Percentiles rank a stretch among this genome's conserved stretches.
phyloP scores from a whole-genome alignment of 169 alveolate genomes.

The Plasmodium gonderi region DNA sequence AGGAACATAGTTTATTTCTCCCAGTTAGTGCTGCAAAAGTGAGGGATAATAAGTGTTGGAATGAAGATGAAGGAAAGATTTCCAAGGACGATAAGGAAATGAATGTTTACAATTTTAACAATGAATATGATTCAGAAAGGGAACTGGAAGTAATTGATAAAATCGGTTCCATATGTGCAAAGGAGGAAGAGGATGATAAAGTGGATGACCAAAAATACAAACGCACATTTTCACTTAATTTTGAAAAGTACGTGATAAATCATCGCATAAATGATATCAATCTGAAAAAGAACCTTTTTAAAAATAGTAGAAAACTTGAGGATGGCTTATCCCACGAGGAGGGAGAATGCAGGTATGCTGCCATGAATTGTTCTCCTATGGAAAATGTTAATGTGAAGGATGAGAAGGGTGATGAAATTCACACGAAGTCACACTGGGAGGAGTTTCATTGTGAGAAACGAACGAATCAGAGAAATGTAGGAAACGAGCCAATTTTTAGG shows the following conservation, averaged over 20 bases:
- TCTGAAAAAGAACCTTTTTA: background rate
- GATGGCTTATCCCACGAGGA: no score
- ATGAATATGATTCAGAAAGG: no score
- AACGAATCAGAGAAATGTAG: background rate
- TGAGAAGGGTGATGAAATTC: no score
- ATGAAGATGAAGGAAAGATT: background rate
- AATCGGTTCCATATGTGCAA: no score
- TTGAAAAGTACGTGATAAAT: slow-evolving; percentile 16
- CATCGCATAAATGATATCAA: slow-evolving; percentile 27
- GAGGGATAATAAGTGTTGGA: background rate
- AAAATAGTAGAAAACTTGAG: background rate
- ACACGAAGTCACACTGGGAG: background rate
- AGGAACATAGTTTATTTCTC: no score
- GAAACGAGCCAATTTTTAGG: background rate
- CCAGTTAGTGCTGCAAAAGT: background rate
- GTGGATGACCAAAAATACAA: background rate
- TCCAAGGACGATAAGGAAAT: background rate
- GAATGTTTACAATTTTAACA: no score
- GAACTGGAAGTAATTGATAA: no score
- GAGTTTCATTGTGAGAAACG: background rate
- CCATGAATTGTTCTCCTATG: no score
- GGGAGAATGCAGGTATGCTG: background rate
- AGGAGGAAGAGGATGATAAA: background rate
- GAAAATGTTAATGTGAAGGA: no score
- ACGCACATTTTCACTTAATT: slow-evolving; percentile 1